Evolutionary conservation across 208 protist species (phyloP).

Genomic region (Hexamita inflata): DNA sequence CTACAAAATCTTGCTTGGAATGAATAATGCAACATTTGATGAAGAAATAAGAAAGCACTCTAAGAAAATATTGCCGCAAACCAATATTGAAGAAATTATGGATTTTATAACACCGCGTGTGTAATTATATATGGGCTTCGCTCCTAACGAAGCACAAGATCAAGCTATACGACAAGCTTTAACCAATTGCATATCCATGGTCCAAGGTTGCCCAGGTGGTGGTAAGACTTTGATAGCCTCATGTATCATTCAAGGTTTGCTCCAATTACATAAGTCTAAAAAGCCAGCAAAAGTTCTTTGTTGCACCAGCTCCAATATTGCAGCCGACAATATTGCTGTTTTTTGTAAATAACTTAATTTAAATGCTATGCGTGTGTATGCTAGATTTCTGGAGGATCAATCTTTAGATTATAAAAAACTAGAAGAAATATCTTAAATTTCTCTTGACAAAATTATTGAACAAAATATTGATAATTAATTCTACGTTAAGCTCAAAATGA

Average conservation of each 20-base stretch:
- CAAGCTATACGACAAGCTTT: neutral
- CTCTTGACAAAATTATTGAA: neutral
- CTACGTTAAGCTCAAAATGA: neutral
- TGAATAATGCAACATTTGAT: too few relatives aligned
- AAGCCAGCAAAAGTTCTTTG: neutral
- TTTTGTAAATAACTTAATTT: neutral
- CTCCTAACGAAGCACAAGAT: neutral
- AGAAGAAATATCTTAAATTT: too few relatives aligned
- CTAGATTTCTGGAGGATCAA: too few relatives aligned
- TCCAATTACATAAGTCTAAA: neutral
- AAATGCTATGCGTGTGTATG: too few relatives aligned
- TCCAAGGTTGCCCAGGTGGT: neutral
- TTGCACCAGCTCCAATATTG: neutral
- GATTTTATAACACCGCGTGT: neutral
- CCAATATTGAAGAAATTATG: too few relatives aligned
- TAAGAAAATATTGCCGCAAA: too few relatives aligned
- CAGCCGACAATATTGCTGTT: neutral
- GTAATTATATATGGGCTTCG: neutral
- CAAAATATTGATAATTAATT: neutral
- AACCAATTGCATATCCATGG: neutral
- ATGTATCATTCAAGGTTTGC: neutral
- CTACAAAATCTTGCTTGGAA: too few relatives aligned
- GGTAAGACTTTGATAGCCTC: constrained; percentile 16
- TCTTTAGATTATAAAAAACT: too few relatives aligned
- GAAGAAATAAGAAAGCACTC: too few relatives aligned